Base-by-base conservation (phyloP, 257 asterid species). In the Schizonepeta tenuifolia region DNA sequence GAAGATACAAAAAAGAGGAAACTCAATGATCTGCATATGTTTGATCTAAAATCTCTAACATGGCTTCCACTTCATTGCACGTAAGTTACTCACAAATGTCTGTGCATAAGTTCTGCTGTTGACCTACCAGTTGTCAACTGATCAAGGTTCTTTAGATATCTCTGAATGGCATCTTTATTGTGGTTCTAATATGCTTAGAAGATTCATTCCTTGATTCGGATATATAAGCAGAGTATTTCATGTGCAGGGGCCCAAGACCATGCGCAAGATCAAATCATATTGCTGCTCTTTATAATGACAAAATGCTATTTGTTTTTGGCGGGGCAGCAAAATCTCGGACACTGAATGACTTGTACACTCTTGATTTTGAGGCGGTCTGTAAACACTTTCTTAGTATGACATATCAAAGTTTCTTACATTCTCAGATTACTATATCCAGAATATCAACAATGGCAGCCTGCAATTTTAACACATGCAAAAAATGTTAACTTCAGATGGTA, bases 41-140 rank as follows among this genome's bases (percentile, higher is more conserved):
- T 95, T 84, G 97, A 95, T 80, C 87, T 95, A 53, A 92, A 92
- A 80, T 92, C 99, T 78, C 88, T 87, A 56, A 92, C 94, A 43
- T 95, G 99, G 99, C 97, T 95, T 58, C 99, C 99, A 47, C 97
- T 95, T 80, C 93, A 86, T 84, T 95, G 99, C 99, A 92, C 90
- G 99, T 95, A 79, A 83, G 98, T 73, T 26, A n/a, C 47, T 57
- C 44, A 50, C 28, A 9, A 51, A 53, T 26, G 15, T 33, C 69
- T 74, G 65, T 62, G 0, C 44, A 57, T 55, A 49, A 28, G 46
- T n/a, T n/a, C n/a, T n/a, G n/a, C n/a, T n/a, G n/a, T 21, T 41
- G 55, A 56, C 40, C 63, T 49, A 43, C 36, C 28, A 36, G 5
- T 18, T 64, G 33, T 53, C 67, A 22, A 54, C 62, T 50, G 70